These are phyloP conservation scores for Akanthomyces dipterigenus DNA, from an alignment of 2,329 filamentous ascomycete genomes.

Conservation along the genomic window DNA sequence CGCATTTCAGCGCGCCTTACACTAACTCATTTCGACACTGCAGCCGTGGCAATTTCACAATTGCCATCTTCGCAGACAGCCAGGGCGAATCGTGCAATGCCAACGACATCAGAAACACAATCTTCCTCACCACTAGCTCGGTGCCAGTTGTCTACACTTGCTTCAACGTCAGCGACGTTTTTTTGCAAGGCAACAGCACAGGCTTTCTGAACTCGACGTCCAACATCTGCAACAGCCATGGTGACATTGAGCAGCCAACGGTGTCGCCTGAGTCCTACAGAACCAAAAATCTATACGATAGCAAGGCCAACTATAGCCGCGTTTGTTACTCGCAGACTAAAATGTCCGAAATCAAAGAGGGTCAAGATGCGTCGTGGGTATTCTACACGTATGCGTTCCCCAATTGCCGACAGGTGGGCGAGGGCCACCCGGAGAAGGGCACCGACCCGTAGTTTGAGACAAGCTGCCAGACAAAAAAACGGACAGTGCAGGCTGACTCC, in stretches of 20 bases:
- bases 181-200: slow-evolving; percentile 14
- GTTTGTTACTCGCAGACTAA: slow-evolving; percentile 14
- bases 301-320: slow-evolving; percentile 14
- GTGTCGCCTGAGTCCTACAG: slow-evolving; percentile 14
- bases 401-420: slow-evolving; percentile 10
- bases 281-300: slow-evolving; percentile 13
- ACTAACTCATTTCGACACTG: not conserved
- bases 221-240: not conserved
- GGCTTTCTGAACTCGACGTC: slow-evolving; percentile 13
- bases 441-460: slow-evolving; percentile 6
- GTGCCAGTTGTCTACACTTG: slow-evolving; percentile 14
- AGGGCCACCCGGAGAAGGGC: not conserved
- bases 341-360: not conserved
- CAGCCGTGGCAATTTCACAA: slow-evolving; percentile 13
- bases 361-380: slow-evolving; percentile 13
- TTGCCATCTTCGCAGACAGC: slow-evolving; percentile 12
- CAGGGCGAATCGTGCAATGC: slow-evolving; percentile 13
- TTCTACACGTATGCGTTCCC: slow-evolving; percentile 14
- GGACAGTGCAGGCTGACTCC: slow-evolving; percentile 11
- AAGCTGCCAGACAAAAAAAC: slow-evolving; percentile 12
- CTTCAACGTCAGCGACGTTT: slow-evolving; percentile 19
- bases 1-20: no score
- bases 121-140: slow-evolving; percentile 14
- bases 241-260: slow-evolving; percentile 1
- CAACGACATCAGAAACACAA: slow-evolving; percentile 14